Evolutionary conservation across 2,329 filamentous ascomycete genomes (phyloP).

Genomic region (Colletotrichum caudatum): DNA sequence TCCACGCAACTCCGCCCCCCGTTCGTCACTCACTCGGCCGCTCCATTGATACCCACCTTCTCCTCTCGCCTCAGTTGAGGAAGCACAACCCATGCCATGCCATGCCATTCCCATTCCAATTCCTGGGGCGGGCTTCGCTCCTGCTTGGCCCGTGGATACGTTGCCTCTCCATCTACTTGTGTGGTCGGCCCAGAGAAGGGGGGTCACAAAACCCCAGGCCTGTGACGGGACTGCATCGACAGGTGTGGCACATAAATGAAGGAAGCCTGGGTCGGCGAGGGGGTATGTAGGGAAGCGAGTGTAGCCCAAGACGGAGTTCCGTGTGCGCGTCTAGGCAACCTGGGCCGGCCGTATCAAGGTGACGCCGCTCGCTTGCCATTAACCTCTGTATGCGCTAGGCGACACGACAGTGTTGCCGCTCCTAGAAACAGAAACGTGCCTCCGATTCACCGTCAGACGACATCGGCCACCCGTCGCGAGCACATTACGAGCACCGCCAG

Average conservation of each 20-base stretch:
- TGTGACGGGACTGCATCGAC: constrained; percentile 20
- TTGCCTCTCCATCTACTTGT: not conserved
- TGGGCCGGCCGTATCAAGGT: constrained; percentile 6
- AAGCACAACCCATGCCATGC: not conserved
- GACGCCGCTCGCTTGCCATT: not conserved
- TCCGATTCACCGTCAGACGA: constrained; percentile 33
- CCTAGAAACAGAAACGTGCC: constrained; percentile 27
- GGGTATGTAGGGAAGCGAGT: constrained; percentile 10
- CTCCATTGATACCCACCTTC: not conserved
- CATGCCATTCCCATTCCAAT: constrained; percentile 7
- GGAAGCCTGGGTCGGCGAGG: constrained; percentile 7
- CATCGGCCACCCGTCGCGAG: constrained; percentile 28
- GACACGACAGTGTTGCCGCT: constrained; percentile 29
- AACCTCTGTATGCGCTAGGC: not conserved
- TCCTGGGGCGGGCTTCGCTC: not conserved
- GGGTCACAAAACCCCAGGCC: constrained; percentile 3
- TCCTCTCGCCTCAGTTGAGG: not conserved
- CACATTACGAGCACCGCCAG: constrained; percentile 8
- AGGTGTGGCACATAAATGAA: constrained; percentile 12
- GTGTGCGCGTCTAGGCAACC: constrained; percentile 6
- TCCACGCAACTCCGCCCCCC: not conserved
- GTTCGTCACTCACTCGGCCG: constrained; percentile 9
- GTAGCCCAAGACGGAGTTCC: constrained; percentile 4
- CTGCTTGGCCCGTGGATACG: constrained; percentile 6
- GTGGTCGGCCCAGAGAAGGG: constrained; percentile 4